A percentile compares a stretch with the other conserved stretches of the same genome.
phyloP scores from a whole-genome alignment of 805 yeast genomes.

The Nakazawaea ambrosiae region DNA sequence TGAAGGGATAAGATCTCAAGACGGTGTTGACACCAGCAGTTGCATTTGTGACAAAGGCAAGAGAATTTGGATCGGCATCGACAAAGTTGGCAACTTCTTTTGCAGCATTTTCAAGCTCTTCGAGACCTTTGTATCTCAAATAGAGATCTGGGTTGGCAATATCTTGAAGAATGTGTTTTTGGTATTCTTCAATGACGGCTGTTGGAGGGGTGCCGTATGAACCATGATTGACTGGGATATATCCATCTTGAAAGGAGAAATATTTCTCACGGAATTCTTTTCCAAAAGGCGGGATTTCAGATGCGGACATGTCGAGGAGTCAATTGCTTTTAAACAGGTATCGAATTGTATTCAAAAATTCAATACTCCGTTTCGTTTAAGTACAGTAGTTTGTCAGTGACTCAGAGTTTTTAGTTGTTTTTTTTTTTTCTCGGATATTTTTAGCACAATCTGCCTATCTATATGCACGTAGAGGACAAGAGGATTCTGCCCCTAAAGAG shows the following conservation, averaged over 20 bases:
- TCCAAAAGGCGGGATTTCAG: conserved; percentile 33
- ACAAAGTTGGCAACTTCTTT: conserved; percentile 34
- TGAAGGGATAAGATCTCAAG: conserved; percentile 45
- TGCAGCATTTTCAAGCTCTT: conserved; percentile 27
- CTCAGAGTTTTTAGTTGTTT: no score
- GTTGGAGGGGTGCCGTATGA: conserved; percentile 54
- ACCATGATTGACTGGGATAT: conserved; percentile 54
- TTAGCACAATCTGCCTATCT: no score
- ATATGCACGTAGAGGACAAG: no score
- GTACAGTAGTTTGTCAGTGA: no score
- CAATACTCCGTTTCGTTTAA: no score
- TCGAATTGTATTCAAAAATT: no score
- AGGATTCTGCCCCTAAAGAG: no score
- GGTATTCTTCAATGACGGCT: conserved; percentile 33
- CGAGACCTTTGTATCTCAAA: conserved; percentile 21
- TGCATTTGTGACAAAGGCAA: conserved; percentile 54
- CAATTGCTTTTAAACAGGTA: no score
- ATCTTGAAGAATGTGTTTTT: conserved; percentile 22
- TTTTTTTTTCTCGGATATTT: no score
- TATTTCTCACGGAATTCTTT: conserved; percentile 37
- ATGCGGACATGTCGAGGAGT: no score
- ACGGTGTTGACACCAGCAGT: conserved; percentile 54
- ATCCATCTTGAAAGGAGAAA: conserved; percentile 33
- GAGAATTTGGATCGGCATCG: conserved; percentile 36
- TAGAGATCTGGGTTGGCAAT: conserved; percentile 42